Percentiles rank a stretch among this genome's conserved stretches.
These are phyloP conservation scores for Piloderma croceum DNA, from an alignment of 768 basidiomycete genomes.

Conservation along the genomic window DNA sequence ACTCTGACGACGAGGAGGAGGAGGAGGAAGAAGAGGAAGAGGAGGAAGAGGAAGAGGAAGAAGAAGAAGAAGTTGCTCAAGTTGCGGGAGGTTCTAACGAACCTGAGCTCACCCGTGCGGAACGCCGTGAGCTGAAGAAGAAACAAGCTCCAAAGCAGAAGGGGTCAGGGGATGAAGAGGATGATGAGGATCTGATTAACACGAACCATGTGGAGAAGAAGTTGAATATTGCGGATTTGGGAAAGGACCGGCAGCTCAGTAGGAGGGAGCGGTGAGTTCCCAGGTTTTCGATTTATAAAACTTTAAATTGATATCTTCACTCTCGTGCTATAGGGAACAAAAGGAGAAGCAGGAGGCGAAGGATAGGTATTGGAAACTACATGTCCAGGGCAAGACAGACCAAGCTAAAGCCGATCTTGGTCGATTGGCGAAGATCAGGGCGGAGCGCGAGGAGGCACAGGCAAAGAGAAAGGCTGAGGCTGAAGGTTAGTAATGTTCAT, in stretches of 20 bases:
- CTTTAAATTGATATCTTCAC: no score
- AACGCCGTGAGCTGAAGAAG: constrained; percentile 81
- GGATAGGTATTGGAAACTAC: constrained; percentile 84
- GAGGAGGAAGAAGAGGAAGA: constrained; percentile 34
- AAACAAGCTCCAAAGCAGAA: constrained; percentile 52
- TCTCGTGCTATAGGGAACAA: constrained; percentile 80
- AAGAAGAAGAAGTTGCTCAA: constrained; percentile 34
- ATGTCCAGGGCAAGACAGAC: constrained; percentile 79
- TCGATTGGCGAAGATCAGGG: constrained; percentile 78
- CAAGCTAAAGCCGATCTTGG: constrained; percentile 87
- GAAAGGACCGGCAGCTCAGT: constrained; percentile 52
- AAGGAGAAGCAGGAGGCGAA: constrained; percentile 90
- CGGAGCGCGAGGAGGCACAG: constrained; percentile 82
- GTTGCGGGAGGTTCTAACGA: constrained; percentile 14
- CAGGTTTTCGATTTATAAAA: background rate
- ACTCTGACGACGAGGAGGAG: constrained; percentile 32
- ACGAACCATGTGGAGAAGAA: constrained; percentile 74
- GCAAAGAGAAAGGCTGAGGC: constrained; percentile 86
- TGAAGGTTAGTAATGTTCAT: constrained; percentile 52
- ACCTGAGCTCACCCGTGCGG: constrained; percentile 40
- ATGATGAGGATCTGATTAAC: constrained; percentile 70
- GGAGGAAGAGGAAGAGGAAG: constrained; percentile 42
- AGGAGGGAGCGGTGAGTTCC: no score
- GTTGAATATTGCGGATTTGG: constrained; percentile 71
- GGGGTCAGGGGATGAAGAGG: constrained; percentile 38